These are phyloP conservation scores for Magnusiomyces ingens DNA, from an alignment of 1,139 yeast genomes.

Conservation along the genomic window DNA sequence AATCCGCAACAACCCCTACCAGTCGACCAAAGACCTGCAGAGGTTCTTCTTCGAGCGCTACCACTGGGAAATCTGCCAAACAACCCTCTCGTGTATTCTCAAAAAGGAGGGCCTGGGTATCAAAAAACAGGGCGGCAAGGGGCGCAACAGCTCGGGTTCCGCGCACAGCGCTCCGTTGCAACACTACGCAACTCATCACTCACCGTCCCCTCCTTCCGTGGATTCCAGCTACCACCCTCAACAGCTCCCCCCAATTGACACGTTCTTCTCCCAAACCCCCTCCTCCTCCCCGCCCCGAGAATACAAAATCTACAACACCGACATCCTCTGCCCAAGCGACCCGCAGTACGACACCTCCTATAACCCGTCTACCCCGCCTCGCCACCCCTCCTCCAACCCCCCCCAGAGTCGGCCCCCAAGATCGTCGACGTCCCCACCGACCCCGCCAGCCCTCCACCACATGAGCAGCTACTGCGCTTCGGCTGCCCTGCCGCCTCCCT, in stretches of 20 bases:
- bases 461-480: no score
- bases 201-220: background rate
- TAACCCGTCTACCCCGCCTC: no score
- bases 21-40: constrained; percentile 5
- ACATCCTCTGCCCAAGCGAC: background rate
- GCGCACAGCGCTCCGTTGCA: no score
- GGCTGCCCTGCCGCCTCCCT: no score
- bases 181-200: no score
- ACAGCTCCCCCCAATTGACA: background rate
- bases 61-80: constrained; percentile 5
- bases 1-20: constrained; percentile 1
- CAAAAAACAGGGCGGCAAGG: constrained; percentile 3
- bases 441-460: background rate
- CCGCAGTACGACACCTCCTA: no score
- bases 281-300: background rate
- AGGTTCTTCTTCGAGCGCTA: constrained; percentile 1
- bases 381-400: no score
- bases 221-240: background rate
- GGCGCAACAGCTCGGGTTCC: background rate
- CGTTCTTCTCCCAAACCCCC: background rate
- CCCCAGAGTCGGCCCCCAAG: background rate
- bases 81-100: constrained; percentile 3
- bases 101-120: constrained; percentile 4
- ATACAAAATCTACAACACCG: constrained; percentile 1
- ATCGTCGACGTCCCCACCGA: background rate